phyloP scores from a whole-genome alignment of 768 basidiomycete species.

The Tricholoma hemisulphureum region DNA sequence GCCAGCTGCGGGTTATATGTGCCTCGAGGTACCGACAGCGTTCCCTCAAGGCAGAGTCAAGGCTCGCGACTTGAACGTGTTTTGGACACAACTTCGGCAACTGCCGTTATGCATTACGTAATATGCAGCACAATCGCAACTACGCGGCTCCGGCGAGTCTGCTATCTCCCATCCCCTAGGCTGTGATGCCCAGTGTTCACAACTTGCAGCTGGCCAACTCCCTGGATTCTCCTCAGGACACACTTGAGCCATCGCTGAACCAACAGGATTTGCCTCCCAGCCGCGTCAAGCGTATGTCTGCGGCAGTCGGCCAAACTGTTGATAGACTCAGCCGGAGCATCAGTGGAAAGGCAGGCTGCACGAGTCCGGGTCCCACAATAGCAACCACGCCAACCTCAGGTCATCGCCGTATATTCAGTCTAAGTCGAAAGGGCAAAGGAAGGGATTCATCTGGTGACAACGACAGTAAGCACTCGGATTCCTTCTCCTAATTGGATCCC shows the following conservation, averaged over 20 bases:
- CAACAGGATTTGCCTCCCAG: conserved; percentile 33
- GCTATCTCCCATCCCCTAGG: conserved; percentile 8
- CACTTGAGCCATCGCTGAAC: conserved; percentile 29
- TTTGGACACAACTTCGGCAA: conserved; percentile 13
- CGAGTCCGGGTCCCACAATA: conserved; percentile 14
- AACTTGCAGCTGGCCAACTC: conserved; percentile 25
- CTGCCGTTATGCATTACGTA: conserved; percentile 5
- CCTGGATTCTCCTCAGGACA: conserved; percentile 32
- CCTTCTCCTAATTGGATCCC: not conserved
- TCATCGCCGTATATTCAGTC: conserved; percentile 54
- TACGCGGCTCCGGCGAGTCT: not conserved
- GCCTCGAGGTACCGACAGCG: conserved; percentile 13
- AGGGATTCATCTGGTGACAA: conserved; percentile 39
- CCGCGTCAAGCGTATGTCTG: conserved; percentile 52
- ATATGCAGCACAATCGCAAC: not conserved
- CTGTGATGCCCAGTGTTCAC: conserved; percentile 23
- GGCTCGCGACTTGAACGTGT: conserved; percentile 35
- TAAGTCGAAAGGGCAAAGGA: conserved; percentile 50
- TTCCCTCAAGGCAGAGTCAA: conserved; percentile 1
- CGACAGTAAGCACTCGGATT: conserved; percentile 26
- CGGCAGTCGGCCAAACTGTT: conserved; percentile 53
- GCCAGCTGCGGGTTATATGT: conserved; percentile 18
- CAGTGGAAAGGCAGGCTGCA: conserved; percentile 35
- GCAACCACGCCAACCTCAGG: conserved; percentile 33
- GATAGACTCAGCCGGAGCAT: conserved; percentile 65